Base-by-base conservation (phyloP, 495 filamentous ascomycete genomes). In the Wilcoxina mikolae region DNA sequence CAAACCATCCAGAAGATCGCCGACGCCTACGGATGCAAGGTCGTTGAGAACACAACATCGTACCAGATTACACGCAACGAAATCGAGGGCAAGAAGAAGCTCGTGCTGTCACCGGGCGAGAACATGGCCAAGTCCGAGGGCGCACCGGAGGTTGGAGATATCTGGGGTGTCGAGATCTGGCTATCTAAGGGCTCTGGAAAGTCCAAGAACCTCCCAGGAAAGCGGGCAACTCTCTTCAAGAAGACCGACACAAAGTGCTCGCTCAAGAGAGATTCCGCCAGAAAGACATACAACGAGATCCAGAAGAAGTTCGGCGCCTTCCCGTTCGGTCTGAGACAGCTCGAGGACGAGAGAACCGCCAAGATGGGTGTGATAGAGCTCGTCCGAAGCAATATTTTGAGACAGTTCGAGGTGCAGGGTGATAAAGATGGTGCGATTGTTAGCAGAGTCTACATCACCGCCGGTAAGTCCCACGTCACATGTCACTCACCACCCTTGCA, bases 21-120 rank as follows among this genome's bases (percentile, higher is more conserved):
- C 60, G 84, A 89, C 69, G 77, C 76, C 56, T 96, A 94, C 72
- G 88, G 83, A 56, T 90, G 85, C 76, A 94, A 82, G 59, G 71
- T 98, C 35, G 86, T 98, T 48, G 93, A 98, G 76, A 91, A 87
- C 74, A 98, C 91, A 43, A 98, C 91, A 43, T 88, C 84, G 66
- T 96, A 90, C 87, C 70, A 85, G 33, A 95, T 96, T 66, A 86
- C 85, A 60, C 83, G 84, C 65, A 94, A 96, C 69, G 91, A 96
- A 68, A 98, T 98, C 59, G 91, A 98, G 73, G 84, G 83, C 55
- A 84, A 84, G 74, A 98, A 98, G 81, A 95, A 94, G 79, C 93
- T 98, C 66, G 91, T 98, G 50, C 72, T 98, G 24, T 75, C 84
- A 18, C 87, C 93, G 27, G 83, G 83, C 50, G 84, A 94, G 65